Conservation (phyloP, 129 eudicot species). For the Cynara cardunculus region DNA sequence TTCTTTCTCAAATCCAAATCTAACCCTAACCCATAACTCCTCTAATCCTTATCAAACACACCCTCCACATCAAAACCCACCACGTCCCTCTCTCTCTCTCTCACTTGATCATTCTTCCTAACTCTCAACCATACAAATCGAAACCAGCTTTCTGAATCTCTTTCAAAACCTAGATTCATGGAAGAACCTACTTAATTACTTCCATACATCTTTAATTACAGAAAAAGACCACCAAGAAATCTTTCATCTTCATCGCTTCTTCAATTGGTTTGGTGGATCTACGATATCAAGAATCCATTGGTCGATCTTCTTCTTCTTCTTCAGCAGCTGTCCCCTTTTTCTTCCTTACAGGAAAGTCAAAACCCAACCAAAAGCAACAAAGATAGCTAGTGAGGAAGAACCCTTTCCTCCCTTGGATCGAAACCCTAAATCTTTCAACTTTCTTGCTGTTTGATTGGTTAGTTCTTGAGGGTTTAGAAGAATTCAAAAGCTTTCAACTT, state of each 20-base stretch:
- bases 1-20: slow-evolving; percentile 12
- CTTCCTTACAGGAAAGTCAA: not conserved
- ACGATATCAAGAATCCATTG: not conserved
- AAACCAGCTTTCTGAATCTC: slow-evolving; percentile 4
- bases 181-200: not conserved
- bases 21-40: slow-evolving; percentile 46
- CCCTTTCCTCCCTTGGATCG: not conserved
- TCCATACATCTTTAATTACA: not conserved
- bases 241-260: not conserved
- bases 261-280: slow-evolving; percentile 9
- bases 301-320: slow-evolving; percentile 1
- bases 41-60: slow-evolving; percentile 31
- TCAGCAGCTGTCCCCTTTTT: not conserved
- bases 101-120: slow-evolving; percentile 32
- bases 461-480: not conserved
- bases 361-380: not conserved
- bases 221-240: not conserved
- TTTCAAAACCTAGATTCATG: slow-evolving; percentile 15
- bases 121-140: slow-evolving; percentile 21
- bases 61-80: not conserved
- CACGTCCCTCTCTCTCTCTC: not conserved
- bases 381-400: not conserved
- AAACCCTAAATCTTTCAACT: slow-evolving; percentile 11
- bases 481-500: not conserved
- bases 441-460: not conserved